Conservation (phyloP, 306 rosid genomes). For the Prunus fruticosa region DNA sequence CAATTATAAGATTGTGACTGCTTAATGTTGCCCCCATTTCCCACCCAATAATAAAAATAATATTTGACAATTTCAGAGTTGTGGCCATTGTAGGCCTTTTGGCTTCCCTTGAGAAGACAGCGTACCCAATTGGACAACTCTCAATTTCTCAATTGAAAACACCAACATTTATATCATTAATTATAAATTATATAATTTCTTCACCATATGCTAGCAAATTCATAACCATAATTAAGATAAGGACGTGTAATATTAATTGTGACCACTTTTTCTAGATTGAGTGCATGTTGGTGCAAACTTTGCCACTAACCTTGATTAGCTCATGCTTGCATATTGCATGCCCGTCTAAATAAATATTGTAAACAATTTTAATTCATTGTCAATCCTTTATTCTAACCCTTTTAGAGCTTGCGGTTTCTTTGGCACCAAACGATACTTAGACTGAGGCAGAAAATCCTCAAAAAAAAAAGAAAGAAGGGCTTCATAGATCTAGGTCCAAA, state of each 20-base stretch:
- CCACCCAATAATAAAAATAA: not conserved
- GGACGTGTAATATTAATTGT: not conserved
- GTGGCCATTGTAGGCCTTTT: conserved; percentile 4
- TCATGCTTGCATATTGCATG: not conserved
- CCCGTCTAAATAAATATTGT: not conserved
- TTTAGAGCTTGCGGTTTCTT: too few species aligned
- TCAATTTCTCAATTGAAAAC: not conserved
- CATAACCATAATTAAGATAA: not conserved
- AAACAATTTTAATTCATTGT: too few species aligned
- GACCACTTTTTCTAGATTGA: too few species aligned
- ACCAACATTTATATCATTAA: not conserved
- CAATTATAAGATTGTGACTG: conserved; percentile 11
- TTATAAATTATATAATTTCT: not conserved
- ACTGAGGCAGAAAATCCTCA: too few species aligned
- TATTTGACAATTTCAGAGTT: not conserved
- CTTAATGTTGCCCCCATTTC: not conserved
- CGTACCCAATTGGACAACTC: not conserved
- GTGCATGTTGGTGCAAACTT: not conserved
- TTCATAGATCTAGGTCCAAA: too few species aligned
- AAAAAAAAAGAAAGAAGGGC: too few species aligned
- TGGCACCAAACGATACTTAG: too few species aligned
- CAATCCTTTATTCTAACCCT: too few species aligned
- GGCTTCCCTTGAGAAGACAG: conserved; percentile 3
- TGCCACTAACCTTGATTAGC: not conserved
- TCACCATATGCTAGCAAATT: not conserved